Conservation (phyloP, 345 rosid genomes). For the Populus deltoides region DNA sequence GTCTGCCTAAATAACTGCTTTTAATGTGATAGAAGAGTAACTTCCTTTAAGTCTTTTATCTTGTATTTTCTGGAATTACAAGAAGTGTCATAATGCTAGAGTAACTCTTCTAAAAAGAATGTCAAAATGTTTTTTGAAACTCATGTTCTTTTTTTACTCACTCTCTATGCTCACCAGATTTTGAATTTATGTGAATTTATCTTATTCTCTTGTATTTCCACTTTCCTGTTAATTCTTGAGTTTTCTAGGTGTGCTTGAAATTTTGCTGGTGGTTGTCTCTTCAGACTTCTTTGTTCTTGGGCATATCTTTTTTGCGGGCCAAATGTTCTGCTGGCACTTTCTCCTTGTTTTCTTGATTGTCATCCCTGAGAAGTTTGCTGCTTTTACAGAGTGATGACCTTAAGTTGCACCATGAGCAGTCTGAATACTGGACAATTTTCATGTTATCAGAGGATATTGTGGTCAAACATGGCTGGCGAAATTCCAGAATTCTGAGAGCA, state of each 20-base stretch:
- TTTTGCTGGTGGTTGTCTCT: neutral
- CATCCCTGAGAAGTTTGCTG: conserved; percentile 27
- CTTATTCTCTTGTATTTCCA: neutral
- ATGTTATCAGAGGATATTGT: conserved; percentile 46
- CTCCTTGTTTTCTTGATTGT: conserved; percentile 26
- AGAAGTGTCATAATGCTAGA: too few species aligned
- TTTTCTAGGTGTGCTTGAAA: neutral
- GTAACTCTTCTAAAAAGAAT: too few species aligned
- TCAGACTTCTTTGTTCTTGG: neutral
- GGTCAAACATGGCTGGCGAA: conserved; percentile 47
- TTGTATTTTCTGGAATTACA: too few species aligned
- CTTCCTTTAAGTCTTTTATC: too few species aligned
- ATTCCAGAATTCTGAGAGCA: conserved; percentile 59
- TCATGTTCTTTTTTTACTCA: too few species aligned
- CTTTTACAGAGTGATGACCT: conserved; percentile 70
- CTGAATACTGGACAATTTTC: conserved; percentile 53
- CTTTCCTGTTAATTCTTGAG: neutral
- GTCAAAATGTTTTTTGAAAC: too few species aligned
- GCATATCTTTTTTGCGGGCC: neutral
- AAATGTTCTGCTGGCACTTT: conserved; percentile 1
- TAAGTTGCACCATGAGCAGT: conserved; percentile 50
- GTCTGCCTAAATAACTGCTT: too few species aligned
- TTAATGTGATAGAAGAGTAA: too few species aligned
- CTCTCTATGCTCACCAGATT: too few species aligned
- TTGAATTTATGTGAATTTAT: too few species aligned